These are phyloP conservation scores for Erodium moschatum DNA, from an alignment of 441 rosid genomes.

Conservation along the genomic window DNA sequence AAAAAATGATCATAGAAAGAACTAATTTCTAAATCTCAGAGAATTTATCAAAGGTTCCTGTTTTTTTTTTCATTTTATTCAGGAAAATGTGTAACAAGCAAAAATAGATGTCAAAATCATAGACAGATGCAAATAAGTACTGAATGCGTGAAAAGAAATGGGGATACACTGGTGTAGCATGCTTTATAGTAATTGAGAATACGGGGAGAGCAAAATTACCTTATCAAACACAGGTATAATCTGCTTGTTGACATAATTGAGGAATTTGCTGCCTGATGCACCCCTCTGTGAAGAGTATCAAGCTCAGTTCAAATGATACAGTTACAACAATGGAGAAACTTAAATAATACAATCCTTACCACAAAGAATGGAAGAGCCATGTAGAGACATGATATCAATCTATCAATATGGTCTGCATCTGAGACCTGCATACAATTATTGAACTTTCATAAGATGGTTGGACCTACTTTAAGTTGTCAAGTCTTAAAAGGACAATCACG, in stretches of 20 bases:
- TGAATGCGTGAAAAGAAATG: neutral
- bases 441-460: neutral
- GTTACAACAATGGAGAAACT: conserved; percentile 11
- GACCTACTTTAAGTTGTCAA: neutral
- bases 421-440: conserved; percentile 51
- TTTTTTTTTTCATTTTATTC: neutral
- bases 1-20: neutral
- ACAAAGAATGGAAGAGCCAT: conserved; percentile 86
- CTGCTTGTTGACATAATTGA: conserved; percentile 72
- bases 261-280: conserved; percentile 81
- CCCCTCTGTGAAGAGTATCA: conserved; percentile 46
- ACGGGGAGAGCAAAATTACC: conserved; percentile 36
- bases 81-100: neutral
- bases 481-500: neutral
- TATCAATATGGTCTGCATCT: conserved; percentile 83
- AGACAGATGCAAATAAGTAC: neutral
- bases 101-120: neutral
- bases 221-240: conserved; percentile 79
- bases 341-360: conserved; percentile 34
- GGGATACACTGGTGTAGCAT: neutral
- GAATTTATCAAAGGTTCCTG: neutral
- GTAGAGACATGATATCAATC: conserved; percentile 85
- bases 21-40: neutral
- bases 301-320: conserved; percentile 14
- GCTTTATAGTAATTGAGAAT: neutral